Evolutionary conservation across 371 early-diverging fungal species (phyloP), one percentile per base, ranked within the genome.

Genomic region (Pancytospora philotis): DNA sequence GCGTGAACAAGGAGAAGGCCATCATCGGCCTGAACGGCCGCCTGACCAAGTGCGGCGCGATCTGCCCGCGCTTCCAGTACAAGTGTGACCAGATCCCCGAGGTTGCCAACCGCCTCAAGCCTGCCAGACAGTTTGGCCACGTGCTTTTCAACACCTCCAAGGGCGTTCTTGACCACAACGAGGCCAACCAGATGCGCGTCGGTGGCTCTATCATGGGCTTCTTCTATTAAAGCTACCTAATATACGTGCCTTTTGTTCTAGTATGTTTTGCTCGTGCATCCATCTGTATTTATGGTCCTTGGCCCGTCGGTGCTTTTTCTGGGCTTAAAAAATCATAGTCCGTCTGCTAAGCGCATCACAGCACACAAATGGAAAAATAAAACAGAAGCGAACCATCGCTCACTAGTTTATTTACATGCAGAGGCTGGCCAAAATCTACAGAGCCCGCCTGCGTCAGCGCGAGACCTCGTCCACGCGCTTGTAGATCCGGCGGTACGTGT

Each of bases 111-210:
- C 88, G 91, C 85, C 85, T 98, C 73, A 85, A 97, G 76, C 99
- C 97, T 69, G 92, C 96, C 65, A 93, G 97, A 87, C 96, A 95
- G 85, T 95, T 98, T 85, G 97, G 99, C 81, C 91, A 86, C 86
- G 84, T 97, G 39, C 85, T 89, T 76, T 75, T 91, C 79, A 93
- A 93, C 83, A 93, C 95, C 81, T 90, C 92, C 65, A 89, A 92
- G 76, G 98, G 99, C 83, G 92, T 96, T 84, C 92, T 98, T 88
- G 97, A 97, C 84, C 98, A 97, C 84, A 92, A 91, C 81, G 95
- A 94, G 84, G 94, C 95, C 71, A 89, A 95, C 85, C 86, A 89
- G 32, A 37, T 68, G 35, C 76, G 93, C 84, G 85, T 87, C 78
- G 99, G 97, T 86, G 99, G 99, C 76, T 92, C 92, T 86, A 89